phyloP scores from a whole-genome alignment of 73 alveolate genomes.

The Tetrahymena borealis region DNA sequence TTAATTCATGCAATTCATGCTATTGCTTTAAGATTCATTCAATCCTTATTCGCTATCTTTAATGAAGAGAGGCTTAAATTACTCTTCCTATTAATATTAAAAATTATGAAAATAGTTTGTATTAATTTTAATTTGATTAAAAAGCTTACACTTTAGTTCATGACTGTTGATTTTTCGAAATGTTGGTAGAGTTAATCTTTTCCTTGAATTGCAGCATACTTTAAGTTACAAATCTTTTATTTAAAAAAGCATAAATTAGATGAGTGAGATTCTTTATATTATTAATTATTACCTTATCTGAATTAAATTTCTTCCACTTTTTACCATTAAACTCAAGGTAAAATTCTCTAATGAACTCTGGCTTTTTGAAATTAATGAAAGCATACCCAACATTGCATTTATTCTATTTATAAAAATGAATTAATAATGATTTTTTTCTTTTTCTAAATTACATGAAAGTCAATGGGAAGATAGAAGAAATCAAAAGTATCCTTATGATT shows the following conservation, averaged over 20 bases:
- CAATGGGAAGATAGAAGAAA: conserved; percentile 78
- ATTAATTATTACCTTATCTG: conserved; percentile 19
- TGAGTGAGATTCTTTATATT: no score
- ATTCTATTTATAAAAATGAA: conserved; percentile 30
- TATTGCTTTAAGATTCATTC: no score
- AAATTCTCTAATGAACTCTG: not conserved
- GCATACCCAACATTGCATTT: conserved; percentile 93
- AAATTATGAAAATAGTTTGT: not conserved
- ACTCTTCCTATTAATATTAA: not conserved
- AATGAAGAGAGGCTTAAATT: not conserved
- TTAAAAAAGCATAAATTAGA: no score
- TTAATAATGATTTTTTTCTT: no score
- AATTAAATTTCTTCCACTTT: conserved; percentile 31
- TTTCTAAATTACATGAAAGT: conserved; percentile 45
- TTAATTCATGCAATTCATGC: no score
- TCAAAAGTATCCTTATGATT: conserved; percentile 72
- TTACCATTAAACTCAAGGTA: not conserved
- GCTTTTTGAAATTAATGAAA: conserved; percentile 71
- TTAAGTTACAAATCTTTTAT: not conserved
- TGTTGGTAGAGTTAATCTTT: not conserved
- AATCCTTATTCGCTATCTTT: no score
- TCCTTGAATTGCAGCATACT: not conserved
- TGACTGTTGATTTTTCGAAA: not conserved
- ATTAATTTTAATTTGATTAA: not conserved
- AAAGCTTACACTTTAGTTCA: not conserved